These are phyloP conservation scores for Penicillium herquei DNA, from an alignment of 495 filamentous ascomycete genomes.

Conservation along the genomic window DNA sequence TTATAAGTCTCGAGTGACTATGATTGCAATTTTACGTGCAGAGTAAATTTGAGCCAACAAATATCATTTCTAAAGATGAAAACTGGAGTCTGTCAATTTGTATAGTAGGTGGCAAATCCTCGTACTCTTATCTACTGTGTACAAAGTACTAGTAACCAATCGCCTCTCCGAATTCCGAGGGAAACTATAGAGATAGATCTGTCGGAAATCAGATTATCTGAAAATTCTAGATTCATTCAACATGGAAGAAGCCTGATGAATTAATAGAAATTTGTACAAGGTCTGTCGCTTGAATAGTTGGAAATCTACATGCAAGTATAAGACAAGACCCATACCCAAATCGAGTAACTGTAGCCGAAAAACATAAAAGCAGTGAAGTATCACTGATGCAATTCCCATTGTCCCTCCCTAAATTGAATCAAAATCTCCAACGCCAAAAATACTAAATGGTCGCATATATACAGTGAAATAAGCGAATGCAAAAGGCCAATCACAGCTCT, in stretches of 20 bases:
- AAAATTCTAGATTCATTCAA: no score
- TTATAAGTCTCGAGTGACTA: no score
- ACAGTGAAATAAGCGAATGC: slow-evolving; percentile 13
- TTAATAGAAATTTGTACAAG: not conserved
- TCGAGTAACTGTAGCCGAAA: not conserved
- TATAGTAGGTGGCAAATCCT: slow-evolving; percentile 19
- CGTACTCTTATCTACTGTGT: not conserved
- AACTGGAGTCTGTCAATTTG: no score
- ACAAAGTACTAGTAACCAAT: slow-evolving; percentile 6
- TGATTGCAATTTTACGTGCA: no score
- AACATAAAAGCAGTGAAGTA: not conserved
- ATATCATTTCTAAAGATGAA: no score
- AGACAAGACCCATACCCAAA: not conserved
- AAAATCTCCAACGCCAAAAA: slow-evolving; percentile 12
- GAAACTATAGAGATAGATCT: not conserved
- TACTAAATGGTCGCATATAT: slow-evolving; percentile 7
- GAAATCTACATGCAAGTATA: not conserved
- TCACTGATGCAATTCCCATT: not conserved
- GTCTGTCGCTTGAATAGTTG: not conserved
- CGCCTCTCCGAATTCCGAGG: slow-evolving; percentile 1
- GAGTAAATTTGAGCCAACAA: no score
- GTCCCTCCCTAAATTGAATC: not conserved
- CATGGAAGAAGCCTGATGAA: not conserved
- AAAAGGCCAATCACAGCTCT: not conserved
- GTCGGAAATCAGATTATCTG: not conserved